phyloP scores from a whole-genome alignment of 2,329 filamentous ascomycete genomes.

The Cladosporium halotolerans region DNA sequence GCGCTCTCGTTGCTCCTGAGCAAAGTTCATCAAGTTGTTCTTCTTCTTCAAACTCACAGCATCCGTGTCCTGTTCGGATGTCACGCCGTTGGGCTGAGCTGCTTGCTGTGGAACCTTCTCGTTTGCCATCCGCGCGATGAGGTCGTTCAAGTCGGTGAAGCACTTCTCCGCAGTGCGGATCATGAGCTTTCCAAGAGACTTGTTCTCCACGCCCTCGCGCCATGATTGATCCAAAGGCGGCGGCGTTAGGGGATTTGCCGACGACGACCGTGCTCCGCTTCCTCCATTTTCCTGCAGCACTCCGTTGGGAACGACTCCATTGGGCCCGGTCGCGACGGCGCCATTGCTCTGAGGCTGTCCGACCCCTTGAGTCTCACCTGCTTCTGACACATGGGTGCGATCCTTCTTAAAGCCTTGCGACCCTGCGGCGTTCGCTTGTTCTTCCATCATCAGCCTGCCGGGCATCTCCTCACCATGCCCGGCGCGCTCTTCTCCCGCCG shows the following conservation, averaged over 20 bases:
- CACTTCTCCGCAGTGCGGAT: conserved; percentile 75
- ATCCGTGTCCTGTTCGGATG: conserved; percentile 50
- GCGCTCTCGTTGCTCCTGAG: conserved; percentile 71
- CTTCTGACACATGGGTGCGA: conserved; percentile 22
- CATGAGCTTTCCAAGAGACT: conserved; percentile 69
- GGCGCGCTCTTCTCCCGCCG: conserved; percentile 15
- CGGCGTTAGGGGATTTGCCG: conserved; percentile 24
- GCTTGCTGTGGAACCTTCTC: conserved; percentile 49
- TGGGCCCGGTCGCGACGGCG: not conserved
- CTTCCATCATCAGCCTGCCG: conserved; percentile 44
- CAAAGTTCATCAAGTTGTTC: conserved; percentile 65
- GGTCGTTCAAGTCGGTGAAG: conserved; percentile 68
- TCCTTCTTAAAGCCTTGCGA: conserved; percentile 30
- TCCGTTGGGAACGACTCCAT: conserved; percentile 14
- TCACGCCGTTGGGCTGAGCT: conserved; percentile 33
- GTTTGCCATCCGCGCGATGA: conserved; percentile 64
- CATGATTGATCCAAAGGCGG: conserved; percentile 53
- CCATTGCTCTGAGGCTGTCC: conserved; percentile 11
- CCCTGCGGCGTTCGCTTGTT: conserved; percentile 34
- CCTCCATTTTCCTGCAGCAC: conserved; percentile 12
- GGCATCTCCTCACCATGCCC: conserved; percentile 35
- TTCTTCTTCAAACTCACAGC: conserved; percentile 71
- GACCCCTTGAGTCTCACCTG: conserved; percentile 15
- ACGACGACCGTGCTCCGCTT: conserved; percentile 13
- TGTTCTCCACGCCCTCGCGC: conserved; percentile 63